phyloP scores from a whole-genome alignment of 768 basidiomycete species.

The Rhodotorula diobovata region DNA sequence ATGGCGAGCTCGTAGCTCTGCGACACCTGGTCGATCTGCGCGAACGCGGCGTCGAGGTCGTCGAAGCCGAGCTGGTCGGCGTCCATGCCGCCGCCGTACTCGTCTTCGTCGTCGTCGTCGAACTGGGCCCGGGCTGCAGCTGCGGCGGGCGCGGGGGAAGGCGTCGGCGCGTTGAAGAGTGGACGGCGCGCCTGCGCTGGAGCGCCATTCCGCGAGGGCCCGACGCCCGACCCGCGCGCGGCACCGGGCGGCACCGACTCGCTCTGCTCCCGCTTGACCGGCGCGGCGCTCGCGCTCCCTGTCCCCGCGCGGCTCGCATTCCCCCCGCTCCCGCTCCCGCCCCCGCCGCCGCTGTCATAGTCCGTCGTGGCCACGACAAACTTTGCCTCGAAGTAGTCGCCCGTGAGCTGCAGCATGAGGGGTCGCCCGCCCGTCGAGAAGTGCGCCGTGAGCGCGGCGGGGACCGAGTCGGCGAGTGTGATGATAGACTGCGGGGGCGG shows the following conservation, averaged over 20 bases:
- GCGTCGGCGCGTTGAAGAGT: conserved; percentile 30
- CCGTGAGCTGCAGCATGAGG: conserved; percentile 13
- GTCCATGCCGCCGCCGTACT: conserved; percentile 14
- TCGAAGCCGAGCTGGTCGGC: not conserved
- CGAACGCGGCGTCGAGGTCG: conserved; percentile 5
- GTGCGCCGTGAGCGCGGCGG: conserved; percentile 7
- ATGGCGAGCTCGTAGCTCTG: not conserved
- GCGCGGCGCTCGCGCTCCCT: not conserved
- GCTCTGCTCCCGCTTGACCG: conserved; percentile 27
- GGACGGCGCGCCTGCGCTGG: not conserved
- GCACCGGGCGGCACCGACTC: not conserved
- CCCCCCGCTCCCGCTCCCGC: no score
- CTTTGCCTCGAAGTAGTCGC: conserved; percentile 10
- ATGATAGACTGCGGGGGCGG: conserved; percentile 23
- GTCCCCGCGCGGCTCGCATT: not conserved
- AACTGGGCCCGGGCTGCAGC: not conserved
- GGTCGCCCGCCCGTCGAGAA: conserved; percentile 31
- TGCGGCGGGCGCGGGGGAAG: conserved; percentile 5
- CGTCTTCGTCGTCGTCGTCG: conserved; percentile 16
- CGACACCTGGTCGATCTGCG: conserved; percentile 25
- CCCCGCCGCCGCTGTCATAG: conserved; percentile 17
- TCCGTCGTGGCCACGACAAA: conserved; percentile 36
- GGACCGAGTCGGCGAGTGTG: conserved; percentile 19
- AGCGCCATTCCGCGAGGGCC: no score
- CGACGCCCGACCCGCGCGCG: not conserved